Base-by-base conservation (phyloP, 257 asterid species). In the Anisodus tanguticus region DNA sequence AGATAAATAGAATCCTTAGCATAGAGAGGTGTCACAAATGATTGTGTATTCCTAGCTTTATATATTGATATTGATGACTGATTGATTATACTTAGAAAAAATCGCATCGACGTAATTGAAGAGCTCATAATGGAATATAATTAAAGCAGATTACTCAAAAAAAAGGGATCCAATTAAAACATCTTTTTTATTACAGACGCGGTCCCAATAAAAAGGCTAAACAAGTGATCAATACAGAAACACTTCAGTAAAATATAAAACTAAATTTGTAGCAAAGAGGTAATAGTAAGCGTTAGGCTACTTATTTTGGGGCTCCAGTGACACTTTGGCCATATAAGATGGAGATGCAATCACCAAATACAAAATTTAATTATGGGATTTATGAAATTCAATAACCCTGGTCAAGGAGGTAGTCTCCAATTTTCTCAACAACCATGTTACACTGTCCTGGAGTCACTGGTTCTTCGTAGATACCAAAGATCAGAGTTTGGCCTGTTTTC, bases 401-500 rank as follows among this genome's bases (percentile, higher is more conserved):
- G 6, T 92, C 94, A 31, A 90, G 12, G 31, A 92, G 94, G 85
- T 92, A 89, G 87, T 92, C 94, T 17, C 93, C 95, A 83, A 92
- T 83, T 91, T 85, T 92, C 93, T 92, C 95, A 4, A 92, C 94
- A 8, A 92, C 88, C 89, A 92, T 87, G 87, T 92, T 92, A 79
- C 95, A 92, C 89, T 92, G 95, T 16, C 95, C 93, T 13, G 93
- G 94, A 79, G 92, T 90, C 92, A 92, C 89, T 54, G 95, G 95
- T 59, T 92, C 93, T 12, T 90, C 95, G 4, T 92, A 92, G 66
- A 91, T 2, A 1, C 95, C 95, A 49, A 92, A 86, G 16, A 92
- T 88, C 62, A 92, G 88, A 72, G 94, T 91, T 86, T 90, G 92
- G 0, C 71, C 85, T 9, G 92, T 92, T 87, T 88, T 92, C 92